Conservation (phyloP, 768 basidiomycete species). For the Lentinula raphanica region DNA sequence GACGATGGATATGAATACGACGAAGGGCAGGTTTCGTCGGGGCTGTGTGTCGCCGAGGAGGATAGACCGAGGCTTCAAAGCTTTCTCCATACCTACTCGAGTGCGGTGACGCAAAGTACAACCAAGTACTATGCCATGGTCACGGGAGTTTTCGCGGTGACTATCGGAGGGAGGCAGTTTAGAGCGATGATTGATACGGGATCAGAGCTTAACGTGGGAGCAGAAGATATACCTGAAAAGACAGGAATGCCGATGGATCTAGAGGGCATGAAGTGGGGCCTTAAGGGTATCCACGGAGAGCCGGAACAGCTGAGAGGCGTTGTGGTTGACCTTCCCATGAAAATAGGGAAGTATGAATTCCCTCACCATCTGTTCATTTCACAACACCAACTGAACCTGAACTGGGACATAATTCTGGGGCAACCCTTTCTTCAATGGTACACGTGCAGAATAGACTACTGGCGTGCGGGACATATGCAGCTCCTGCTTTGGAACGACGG, state of each 20-base stretch:
- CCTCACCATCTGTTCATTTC: constrained; percentile 24
- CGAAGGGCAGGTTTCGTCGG: too few species aligned
- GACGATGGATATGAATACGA: too few species aligned
- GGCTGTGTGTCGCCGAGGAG: background rate
- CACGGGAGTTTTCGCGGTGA: background rate
- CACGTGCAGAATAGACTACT: constrained; percentile 8
- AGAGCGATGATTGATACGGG: constrained; percentile 6
- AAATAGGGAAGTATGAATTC: constrained; percentile 16
- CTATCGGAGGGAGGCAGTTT: background rate
- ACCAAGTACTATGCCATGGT: constrained; percentile 2
- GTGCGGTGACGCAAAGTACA: background rate
- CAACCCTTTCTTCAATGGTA: constrained; percentile 15
- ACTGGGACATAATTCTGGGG: constrained; percentile 14
- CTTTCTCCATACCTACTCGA: background rate
- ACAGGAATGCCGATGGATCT: constrained; percentile 49
- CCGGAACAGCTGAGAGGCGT: constrained; percentile 13
- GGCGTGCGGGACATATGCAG: background rate
- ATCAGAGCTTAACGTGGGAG: constrained; percentile 4
- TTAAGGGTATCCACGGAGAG: constrained; percentile 19
- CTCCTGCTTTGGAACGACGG: constrained; percentile 5
- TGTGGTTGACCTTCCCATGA: constrained; percentile 11
- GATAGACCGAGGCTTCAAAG: background rate
- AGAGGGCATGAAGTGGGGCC: constrained; percentile 20
- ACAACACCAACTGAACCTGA: background rate
- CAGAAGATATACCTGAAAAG: background rate